phyloP scores from a whole-genome alignment of 139 green algal genomes.

The Micromonas commoda region DNA sequence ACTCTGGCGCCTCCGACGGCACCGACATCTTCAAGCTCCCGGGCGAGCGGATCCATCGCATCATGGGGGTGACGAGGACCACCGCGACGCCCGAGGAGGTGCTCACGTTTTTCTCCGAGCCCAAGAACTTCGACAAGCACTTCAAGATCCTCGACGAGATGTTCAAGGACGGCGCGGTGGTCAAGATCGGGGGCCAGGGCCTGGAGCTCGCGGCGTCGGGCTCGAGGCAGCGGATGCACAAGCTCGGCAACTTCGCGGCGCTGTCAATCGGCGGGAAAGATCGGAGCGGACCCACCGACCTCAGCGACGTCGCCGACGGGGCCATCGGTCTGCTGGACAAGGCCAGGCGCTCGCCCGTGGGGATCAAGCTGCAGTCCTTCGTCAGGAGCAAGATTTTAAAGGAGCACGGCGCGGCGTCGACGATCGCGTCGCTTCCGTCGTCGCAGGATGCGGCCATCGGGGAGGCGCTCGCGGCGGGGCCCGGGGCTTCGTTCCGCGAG shows the following conservation, averaged over 20 bases:
- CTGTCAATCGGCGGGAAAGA: background rate
- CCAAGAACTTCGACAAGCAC: background rate
- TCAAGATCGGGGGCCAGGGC: background rate
- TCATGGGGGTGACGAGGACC: constrained; percentile 2
- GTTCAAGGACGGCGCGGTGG: constrained; percentile 6
- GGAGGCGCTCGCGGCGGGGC: too few species aligned
- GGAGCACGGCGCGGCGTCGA: background rate
- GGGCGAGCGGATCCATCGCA: background rate
- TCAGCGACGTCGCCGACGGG: background rate
- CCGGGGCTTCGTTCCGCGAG: background rate
- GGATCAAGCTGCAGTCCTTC: background rate
- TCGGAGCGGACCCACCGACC: background rate
- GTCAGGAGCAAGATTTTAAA: background rate
- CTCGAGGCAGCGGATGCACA: background rate
- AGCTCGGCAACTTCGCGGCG: background rate
- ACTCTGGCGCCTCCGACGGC: background rate
- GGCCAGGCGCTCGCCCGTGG: background rate
- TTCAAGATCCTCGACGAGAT: constrained; percentile 6
- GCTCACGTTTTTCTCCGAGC: background rate
- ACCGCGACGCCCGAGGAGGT: background rate
- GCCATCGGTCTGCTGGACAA: background rate
- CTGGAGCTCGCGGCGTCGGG: background rate
- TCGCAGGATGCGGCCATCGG: too few species aligned
- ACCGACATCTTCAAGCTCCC: background rate
- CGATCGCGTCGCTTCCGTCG: background rate